Base-by-base conservation (phyloP, 2,329 filamentous ascomycete species). In the Botryotinia convoluta region DNA sequence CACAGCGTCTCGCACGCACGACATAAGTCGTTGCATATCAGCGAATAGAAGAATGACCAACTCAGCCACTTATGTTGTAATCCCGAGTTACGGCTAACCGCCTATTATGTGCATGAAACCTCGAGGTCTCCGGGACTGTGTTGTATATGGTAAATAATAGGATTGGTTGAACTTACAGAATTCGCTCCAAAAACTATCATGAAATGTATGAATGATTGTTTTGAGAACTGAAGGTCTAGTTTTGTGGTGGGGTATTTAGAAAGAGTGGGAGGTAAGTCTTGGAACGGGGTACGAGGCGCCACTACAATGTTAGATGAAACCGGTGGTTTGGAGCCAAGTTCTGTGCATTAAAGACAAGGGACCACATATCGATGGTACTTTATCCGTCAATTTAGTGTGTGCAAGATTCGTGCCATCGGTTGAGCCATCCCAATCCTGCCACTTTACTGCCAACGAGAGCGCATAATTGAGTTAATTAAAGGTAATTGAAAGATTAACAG, bases 211-310 rank as follows among this genome's bases (percentile, higher is more conserved):
- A 42, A 44, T 32, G 12, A 39, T 69, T 16, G 18, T 69, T 57
- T 69, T 20, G 48, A 57, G 65, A 22, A 42, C 3, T 32, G n/a
- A 18, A 26, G 12, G 32, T 48, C 63, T 32, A 35, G 29, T 35
- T 37, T 48, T 54, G 64, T 68, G 64, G 45, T 18, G 37, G 48
- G 48, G 48, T 57, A 68, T 39, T 57, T 18, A 57, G 26, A 42
- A 57, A 57, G 48, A n/a, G 48, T 67, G 64, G 64, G 45, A 67
- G 63, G 64, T 42, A n/a, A 42, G n/a, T 32, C 65, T 69, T 57
- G 65, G 48, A 59, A 42, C 22, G 48, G 65, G 7, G 37, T 26
- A 44, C 48, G 39, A 57, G 39, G 18, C n/a, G 37, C 48, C 51
- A 69, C 65, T 42, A 57, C 20, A 18, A n/a, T 29, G n/a, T n/a